These are phyloP conservation scores for Boletus rex-veris DNA, from an alignment of 768 basidiomycete species.

Conservation along the genomic window DNA sequence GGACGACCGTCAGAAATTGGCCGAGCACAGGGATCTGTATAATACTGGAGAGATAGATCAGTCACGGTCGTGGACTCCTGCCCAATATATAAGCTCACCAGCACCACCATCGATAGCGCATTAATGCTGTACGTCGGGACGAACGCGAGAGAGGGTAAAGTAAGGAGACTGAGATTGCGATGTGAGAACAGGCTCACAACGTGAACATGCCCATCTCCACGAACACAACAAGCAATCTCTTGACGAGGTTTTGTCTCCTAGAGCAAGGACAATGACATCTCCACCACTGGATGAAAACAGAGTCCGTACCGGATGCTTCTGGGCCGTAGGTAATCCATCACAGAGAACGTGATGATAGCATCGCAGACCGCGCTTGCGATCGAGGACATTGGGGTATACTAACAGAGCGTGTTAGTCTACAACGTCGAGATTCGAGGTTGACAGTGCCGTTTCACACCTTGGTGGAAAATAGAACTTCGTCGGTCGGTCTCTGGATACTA, in stretches of 20 bases:
- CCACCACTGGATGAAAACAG: neutral
- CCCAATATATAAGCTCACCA: conserved; percentile 1
- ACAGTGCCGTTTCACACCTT: neutral
- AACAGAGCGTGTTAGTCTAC: neutral
- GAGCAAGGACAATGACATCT: neutral
- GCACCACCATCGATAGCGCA: conserved; percentile 4
- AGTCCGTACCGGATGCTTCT: conserved; percentile 2
- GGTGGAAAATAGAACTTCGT: neutral
- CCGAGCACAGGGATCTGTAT: neutral
- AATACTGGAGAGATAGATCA: conserved; percentile 10
- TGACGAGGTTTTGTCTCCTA: conserved; percentile 6
- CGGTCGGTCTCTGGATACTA: conserved; percentile 5
- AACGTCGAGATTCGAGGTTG: neutral
- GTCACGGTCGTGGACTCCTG: neutral
- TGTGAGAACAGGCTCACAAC: conserved; percentile 4
- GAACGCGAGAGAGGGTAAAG: neutral
- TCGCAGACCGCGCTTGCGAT: conserved; percentile 6
- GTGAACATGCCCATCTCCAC: conserved; percentile 13
- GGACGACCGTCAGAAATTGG: conserved; percentile 1
- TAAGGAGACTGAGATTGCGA: neutral
- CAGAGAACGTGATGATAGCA: conserved; percentile 8
- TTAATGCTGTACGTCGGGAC: conserved; percentile 4
- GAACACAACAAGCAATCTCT: conserved; percentile 6
- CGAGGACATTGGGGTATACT: neutral
- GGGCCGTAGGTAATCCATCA: conserved; percentile 12